These are phyloP conservation scores for Leccinum disarticulatum DNA, from an alignment of 768 basidiomycete genomes.

Conservation along the genomic window DNA sequence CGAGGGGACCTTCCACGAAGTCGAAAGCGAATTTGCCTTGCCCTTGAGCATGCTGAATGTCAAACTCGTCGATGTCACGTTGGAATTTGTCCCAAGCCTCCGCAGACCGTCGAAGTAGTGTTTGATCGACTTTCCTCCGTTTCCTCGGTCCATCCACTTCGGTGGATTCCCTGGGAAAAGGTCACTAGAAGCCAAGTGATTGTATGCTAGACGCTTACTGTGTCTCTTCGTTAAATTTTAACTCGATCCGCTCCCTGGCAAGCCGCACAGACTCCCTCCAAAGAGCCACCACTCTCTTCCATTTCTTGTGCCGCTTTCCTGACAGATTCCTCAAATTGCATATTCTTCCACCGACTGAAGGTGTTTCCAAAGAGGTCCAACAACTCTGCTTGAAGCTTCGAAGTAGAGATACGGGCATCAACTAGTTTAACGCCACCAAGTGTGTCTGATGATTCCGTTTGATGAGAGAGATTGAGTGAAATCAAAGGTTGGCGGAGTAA, in stretches of 20 bases:
- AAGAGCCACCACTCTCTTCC: conserved; percentile 78
- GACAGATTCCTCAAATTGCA: conserved; percentile 78
- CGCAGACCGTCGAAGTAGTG: conserved; percentile 43
- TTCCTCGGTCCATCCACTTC: conserved; percentile 59
- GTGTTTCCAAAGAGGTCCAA: conserved; percentile 78
- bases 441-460: conserved; percentile 93
- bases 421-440: conserved; percentile 95
- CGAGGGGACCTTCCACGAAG: conserved; percentile 93
- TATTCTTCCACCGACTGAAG: conserved; percentile 89
- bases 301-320: conserved; percentile 82
- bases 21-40: conserved; percentile 90
- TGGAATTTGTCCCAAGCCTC: conserved; percentile 68
- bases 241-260: conserved; percentile 62
- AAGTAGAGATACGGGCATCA: conserved; percentile 78
- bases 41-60: conserved; percentile 83
- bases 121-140: conserved; percentile 60
- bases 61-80: conserved; percentile 72
- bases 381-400: conserved; percentile 69
- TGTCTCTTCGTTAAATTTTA: conserved; percentile 30
- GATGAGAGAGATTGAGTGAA: conserved; percentile 92
- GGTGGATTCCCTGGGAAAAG: conserved; percentile 19
- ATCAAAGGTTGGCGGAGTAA: conserved; percentile 57
- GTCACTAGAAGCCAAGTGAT: not conserved
- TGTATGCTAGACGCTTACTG: conserved; percentile 17
- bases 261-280: conserved; percentile 79